Conservation (phyloP, 31 red algal genomes). For the Odonthalia washingtoniensis region DNA sequence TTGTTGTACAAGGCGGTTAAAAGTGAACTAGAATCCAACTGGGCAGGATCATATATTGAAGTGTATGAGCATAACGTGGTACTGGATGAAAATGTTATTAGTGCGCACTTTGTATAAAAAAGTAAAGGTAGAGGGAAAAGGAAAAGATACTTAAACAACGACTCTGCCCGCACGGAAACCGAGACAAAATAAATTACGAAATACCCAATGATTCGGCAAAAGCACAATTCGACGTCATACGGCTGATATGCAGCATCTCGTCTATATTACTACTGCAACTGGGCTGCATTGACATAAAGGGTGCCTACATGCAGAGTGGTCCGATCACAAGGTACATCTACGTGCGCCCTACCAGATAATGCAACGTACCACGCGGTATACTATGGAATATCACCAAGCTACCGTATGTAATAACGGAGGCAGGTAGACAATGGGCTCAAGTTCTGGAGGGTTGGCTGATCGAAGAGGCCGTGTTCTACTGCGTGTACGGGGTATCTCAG, state of each 20-base stretch:
- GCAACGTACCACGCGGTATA: no score
- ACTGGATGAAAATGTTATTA: neutral
- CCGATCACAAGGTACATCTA: neutral
- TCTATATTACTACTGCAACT: neutral
- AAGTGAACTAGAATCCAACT: neutral
- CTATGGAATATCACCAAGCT: neutral
- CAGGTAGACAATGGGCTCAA: constrained; percentile 31
- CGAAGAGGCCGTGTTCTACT: neutral
- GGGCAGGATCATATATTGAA: neutral
- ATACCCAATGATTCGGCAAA: neutral
- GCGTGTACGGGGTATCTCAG: constrained; percentile 35
- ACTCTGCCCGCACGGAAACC: neutral
- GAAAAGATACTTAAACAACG: neutral
- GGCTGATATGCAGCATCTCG: neutral
- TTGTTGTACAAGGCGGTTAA: constrained; percentile 27
- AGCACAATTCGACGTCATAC: neutral
- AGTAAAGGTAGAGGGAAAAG: neutral
- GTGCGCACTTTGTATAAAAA: neutral
- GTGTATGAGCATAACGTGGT: neutral
- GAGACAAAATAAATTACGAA: neutral
- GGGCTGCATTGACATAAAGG: neutral
- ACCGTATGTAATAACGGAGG: constrained; percentile 34
- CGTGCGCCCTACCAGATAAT: neutral
- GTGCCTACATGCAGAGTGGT: neutral
- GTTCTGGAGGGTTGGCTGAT: no score